A percentile compares a stretch with the other conserved stretches of the same genome.
Evolutionary conservation across 1,139 yeast genomes (phyloP).

Genomic region (Kodamaea arcana): DNA sequence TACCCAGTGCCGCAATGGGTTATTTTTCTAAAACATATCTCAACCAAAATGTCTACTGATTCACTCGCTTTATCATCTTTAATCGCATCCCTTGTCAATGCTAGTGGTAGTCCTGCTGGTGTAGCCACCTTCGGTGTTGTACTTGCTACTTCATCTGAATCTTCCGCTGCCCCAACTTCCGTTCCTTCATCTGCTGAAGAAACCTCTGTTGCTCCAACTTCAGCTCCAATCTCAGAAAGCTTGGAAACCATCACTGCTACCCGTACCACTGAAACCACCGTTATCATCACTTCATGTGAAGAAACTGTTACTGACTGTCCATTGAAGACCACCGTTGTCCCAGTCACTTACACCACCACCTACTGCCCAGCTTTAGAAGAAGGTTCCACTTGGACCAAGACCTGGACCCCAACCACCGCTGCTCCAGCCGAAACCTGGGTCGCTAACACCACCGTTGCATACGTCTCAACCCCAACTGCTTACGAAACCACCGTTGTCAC

Average conservation of each 20-base stretch:
- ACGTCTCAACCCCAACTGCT: constrained; percentile 1
- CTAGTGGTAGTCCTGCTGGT: constrained; percentile 22
- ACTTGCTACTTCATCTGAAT: neutral
- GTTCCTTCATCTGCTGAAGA: neutral
- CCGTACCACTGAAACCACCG: constrained; percentile 8
- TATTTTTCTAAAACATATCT: too few relatives aligned
- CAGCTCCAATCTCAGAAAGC: neutral
- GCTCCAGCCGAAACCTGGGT: neutral
- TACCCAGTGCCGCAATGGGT: too few relatives aligned
- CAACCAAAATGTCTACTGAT: too few relatives aligned
- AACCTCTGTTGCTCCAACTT: neutral
- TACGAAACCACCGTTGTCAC: constrained; percentile 1
- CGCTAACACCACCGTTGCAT: neutral
- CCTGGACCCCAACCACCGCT: neutral
- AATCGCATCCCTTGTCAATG: constrained; percentile 17
- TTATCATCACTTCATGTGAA: constrained; percentile 15
- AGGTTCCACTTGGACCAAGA: neutral
- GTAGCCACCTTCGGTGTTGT: constrained; percentile 13
- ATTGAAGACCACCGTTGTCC: constrained; percentile 17
- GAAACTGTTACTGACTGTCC: constrained; percentile 37
- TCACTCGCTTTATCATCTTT: too few relatives aligned
- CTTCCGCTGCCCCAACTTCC: neutral
- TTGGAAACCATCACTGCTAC: constrained; percentile 17
- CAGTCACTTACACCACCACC: constrained; percentile 8
- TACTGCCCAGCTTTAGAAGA: constrained; percentile 1